A percentile compares a stretch with the other conserved stretches of the same genome.
phyloP scores from a whole-genome alignment of 805 yeast species.

The Grigorovia humatica region DNA sequence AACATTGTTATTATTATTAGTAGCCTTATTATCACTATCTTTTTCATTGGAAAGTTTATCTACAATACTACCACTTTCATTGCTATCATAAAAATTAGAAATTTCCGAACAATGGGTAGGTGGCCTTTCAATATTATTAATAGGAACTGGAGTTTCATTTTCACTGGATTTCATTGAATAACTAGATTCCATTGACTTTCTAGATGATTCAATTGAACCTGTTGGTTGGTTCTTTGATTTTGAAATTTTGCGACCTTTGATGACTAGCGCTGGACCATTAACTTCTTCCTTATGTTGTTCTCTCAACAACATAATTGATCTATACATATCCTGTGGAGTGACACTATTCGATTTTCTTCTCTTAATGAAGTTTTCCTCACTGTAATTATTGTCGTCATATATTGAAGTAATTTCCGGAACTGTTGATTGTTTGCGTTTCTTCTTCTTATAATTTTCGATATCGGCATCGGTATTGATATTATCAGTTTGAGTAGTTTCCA shows the following conservation, averaged over 20 bases:
- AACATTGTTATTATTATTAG: not conserved
- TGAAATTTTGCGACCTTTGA: conserved; percentile 48
- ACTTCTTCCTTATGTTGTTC: conserved; percentile 39
- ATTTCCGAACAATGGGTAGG: conserved; percentile 3
- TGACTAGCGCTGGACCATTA: conserved; percentile 69
- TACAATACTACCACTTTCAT: conserved; percentile 1
- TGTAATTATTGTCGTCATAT: not conserved
- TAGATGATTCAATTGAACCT: not conserved
- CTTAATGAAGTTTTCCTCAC: conserved; percentile 24
- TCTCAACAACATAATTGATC: conserved; percentile 75
- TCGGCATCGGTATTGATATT: not conserved
- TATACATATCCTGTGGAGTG: conserved; percentile 73
- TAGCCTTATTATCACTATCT: conserved; percentile 1
- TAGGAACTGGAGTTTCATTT: too few relatives aligned
- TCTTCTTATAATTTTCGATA: not conserved
- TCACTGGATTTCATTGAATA: too few relatives aligned
- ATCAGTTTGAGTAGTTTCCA: not conserved
- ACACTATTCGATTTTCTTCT: conserved; percentile 36
- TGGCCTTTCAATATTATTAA: conserved; percentile 1
- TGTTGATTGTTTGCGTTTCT: not conserved
- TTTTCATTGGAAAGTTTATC: conserved; percentile 1
- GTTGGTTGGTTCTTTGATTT: conserved; percentile 8
- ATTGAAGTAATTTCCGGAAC: too few relatives aligned
- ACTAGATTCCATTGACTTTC: not conserved
- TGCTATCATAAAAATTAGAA: conserved; percentile 1